Conservation (phyloP, 163 green algal species). For the Scenedesmus sp. region DNA sequence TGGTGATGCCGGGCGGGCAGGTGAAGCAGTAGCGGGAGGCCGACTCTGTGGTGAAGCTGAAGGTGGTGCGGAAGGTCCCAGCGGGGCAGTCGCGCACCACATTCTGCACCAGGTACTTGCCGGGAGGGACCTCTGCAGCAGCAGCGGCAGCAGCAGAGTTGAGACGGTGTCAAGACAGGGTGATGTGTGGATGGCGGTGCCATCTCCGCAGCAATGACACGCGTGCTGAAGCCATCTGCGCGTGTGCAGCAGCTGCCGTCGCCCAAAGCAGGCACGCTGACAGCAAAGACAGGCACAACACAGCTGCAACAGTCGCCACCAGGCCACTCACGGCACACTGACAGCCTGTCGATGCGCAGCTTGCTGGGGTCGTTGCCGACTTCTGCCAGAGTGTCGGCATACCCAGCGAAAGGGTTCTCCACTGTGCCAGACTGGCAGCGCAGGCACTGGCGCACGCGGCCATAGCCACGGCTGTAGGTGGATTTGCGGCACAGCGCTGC, state of each 20-base stretch:
- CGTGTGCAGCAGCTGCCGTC: background rate
- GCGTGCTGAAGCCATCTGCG: background rate
- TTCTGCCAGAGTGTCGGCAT: background rate
- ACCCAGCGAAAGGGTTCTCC: background rate
- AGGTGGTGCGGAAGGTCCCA: background rate
- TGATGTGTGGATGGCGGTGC: background rate
- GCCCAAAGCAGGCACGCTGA: background rate
- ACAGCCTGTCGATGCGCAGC: background rate
- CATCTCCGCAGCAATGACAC: background rate
- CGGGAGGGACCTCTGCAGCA: constrained; percentile 13
- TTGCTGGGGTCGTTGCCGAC: background rate
- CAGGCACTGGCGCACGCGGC: constrained; percentile 25
- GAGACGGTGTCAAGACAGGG: background rate
- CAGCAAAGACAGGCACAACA: background rate
- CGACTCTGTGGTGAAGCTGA: background rate
- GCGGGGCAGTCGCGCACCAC: constrained; percentile 32
- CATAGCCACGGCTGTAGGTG: constrained; percentile 32
- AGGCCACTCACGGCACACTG: constrained; percentile 25
- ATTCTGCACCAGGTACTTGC: constrained; percentile 38
- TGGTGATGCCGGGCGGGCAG: constrained; percentile 34
- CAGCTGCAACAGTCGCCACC: background rate
- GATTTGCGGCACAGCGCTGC: background rate
- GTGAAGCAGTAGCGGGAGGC: constrained; percentile 7
- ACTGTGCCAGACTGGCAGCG: constrained; percentile 34
- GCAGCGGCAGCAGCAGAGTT: background rate